phyloP scores from a whole-genome alignment of 306 rosid genomes.

The Phaseolus lunatus region DNA sequence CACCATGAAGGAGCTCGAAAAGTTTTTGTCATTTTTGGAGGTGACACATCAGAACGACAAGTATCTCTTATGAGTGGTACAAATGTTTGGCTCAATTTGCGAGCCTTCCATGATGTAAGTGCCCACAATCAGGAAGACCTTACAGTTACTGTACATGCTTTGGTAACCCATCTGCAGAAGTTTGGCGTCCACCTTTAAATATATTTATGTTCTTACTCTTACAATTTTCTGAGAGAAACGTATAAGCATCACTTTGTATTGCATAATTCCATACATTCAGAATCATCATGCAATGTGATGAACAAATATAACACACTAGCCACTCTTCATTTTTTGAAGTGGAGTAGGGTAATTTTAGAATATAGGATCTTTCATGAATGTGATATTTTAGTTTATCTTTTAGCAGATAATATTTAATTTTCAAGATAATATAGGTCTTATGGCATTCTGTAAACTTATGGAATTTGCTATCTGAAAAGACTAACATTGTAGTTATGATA shows the following conservation, averaged over 20 bases:
- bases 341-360: neutral
- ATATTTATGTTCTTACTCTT: slow-evolving; percentile 2
- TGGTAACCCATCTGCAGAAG: slow-evolving; percentile 8
- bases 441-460: slow-evolving; percentile 19
- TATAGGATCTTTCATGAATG: neutral
- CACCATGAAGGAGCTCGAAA: slow-evolving; percentile 55
- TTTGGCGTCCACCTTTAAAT: slow-evolving; percentile 1
- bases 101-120: slow-evolving; percentile 88
- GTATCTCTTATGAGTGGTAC: slow-evolving; percentile 99
- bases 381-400: slow-evolving; percentile 32
- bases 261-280: slow-evolving; percentile 31
- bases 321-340: neutral
- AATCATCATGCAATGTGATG: slow-evolving; percentile 29
- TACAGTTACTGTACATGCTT: slow-evolving; percentile 35
- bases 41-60: slow-evolving; percentile 96
- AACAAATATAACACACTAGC: slow-evolving; percentile 13
- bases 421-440: slow-evolving; percentile 10
- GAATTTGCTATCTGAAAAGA: slow-evolving; percentile 18
- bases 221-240: neutral
- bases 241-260: slow-evolving; percentile 20
- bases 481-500: slow-evolving; percentile 14
- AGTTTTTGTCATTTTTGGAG: slow-evolving; percentile 95
- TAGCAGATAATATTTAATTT: neutral
- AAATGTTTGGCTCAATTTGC: slow-evolving; percentile 98
- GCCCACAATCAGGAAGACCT: slow-evolving; percentile 29